A percentile compares a stretch with the other conserved stretches of the same genome.
phyloP scores from a whole-genome alignment of 768 basidiomycete species.

The Neoboletus brunneissimus region DNA sequence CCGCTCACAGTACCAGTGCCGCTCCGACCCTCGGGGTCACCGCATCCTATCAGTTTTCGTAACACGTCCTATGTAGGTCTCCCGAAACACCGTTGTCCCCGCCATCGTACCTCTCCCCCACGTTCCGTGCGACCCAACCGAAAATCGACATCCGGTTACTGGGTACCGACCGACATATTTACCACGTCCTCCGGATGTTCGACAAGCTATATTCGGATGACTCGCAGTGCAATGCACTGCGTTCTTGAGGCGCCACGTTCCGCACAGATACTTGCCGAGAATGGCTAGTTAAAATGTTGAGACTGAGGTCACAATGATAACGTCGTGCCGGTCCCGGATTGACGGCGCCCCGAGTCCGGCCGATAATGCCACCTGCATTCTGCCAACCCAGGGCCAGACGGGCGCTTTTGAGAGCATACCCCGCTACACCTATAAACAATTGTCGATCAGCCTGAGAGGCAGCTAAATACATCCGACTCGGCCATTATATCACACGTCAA shows the following conservation, averaged over 20 bases:
- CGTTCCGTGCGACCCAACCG: background rate
- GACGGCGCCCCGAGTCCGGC: background rate
- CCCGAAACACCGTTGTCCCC: background rate
- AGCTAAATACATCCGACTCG: background rate
- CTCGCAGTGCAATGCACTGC: conserved; percentile 4
- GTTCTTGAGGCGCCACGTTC: conserved; percentile 5
- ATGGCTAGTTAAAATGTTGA: background rate
- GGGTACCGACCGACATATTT: background rate
- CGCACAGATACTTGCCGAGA: background rate
- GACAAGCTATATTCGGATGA: background rate
- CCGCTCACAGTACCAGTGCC: background rate
- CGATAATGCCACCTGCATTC: background rate
- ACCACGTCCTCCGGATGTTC: conserved; percentile 3
- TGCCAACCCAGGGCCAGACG: no score
- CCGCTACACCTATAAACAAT: no score
- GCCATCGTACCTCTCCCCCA: no score
- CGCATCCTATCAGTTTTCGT: background rate
- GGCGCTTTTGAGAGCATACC: background rate
- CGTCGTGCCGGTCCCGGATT: conserved; percentile 1
- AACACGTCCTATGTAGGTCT: background rate
- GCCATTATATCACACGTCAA: background rate
- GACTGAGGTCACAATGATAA: background rate
- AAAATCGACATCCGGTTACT: background rate
- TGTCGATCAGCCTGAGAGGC: background rate
- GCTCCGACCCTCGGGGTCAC: background rate